Conservation (phyloP, 805 yeast species). For the Saturnispora galanensis region DNA sequence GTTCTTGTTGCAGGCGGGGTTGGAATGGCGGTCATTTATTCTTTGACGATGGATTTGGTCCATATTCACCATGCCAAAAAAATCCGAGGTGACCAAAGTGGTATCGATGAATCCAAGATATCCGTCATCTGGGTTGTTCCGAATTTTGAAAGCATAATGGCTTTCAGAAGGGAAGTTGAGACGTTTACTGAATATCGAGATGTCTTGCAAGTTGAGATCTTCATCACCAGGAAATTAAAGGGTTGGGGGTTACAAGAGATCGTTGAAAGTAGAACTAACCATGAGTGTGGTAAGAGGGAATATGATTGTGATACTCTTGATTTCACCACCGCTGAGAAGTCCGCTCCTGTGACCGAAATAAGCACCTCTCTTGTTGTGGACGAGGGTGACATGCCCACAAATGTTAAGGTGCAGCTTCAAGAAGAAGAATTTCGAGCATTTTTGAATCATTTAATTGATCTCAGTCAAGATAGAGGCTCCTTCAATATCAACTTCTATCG, state of each 20-base stretch:
- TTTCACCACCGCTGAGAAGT: no score
- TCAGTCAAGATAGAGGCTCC: conserved; percentile 11
- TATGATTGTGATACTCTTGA: no score
- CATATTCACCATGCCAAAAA: conserved; percentile 23
- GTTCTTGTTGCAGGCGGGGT: conserved; percentile 55
- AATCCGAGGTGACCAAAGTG: conserved; percentile 16
- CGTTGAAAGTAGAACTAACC: neutral
- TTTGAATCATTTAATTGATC: conserved; percentile 4
- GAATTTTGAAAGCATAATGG: conserved; percentile 23
- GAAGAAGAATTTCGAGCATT: neutral
- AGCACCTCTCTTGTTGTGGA: neutral
- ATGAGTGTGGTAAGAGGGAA: no score
- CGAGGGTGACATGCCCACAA: no score
- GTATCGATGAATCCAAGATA: conserved; percentile 11
- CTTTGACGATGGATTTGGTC: conserved; percentile 35
- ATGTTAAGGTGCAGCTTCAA: neutral
- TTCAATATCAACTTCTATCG: conserved; percentile 19
- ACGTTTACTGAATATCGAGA: conserved; percentile 18
- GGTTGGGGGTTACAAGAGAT: conserved; percentile 14
- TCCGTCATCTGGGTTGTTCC: conserved; percentile 25
- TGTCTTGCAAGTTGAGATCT: conserved; percentile 21
- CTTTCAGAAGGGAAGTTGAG: conserved; percentile 24
- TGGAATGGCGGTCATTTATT: conserved; percentile 49
- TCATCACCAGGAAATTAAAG: conserved; percentile 20
- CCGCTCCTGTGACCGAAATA: neutral